Percentiles rank a stretch among this genome's conserved stretches.
Evolutionary conservation across 176 grass and related monocot species (phyloP).

Genomic region (Guadua angustifolia): DNA sequence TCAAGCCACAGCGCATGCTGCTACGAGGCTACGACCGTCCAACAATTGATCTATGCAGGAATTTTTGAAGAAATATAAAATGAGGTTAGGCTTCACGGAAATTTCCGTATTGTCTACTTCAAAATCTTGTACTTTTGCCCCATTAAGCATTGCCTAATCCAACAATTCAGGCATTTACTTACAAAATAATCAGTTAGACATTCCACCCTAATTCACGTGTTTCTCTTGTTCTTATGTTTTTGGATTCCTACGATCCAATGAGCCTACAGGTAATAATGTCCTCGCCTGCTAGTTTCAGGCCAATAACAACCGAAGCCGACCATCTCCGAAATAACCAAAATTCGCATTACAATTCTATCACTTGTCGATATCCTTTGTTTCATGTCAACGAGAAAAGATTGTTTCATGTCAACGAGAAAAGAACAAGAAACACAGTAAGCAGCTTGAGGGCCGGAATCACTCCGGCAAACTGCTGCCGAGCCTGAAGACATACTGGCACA

Average conservation of each 20-base stretch:
- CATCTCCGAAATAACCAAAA: constrained; percentile 10
- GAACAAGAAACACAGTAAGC: not conserved
- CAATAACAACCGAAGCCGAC: not conserved
- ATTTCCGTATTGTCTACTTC: not conserved
- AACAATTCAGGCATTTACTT: not conserved
- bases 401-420: constrained; percentile 19
- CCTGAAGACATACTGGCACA: constrained; percentile 37
- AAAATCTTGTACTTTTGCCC: not conserved
- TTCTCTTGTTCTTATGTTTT: not conserved
- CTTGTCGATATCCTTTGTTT: constrained; percentile 7
- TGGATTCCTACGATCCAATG: not conserved
- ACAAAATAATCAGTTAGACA: not conserved
- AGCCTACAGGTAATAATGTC: not conserved
- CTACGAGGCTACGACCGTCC: not conserved
- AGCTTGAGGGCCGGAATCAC: constrained; percentile 20
- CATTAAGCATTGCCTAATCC: not conserved
- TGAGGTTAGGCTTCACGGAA: not conserved
- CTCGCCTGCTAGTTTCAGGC: not conserved
- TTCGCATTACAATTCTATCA: constrained; percentile 22
- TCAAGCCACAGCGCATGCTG: not conserved
- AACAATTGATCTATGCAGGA: not conserved
- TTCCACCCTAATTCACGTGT: not conserved
- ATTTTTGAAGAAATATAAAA: not conserved
- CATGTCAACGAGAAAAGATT: not conserved
- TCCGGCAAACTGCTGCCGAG: not conserved